Evolutionary conservation across 129 eudicot species (phyloP), one percentile per base, ranked within the genome.

Genomic region (Chrysanthemum seticuspe): DNA sequence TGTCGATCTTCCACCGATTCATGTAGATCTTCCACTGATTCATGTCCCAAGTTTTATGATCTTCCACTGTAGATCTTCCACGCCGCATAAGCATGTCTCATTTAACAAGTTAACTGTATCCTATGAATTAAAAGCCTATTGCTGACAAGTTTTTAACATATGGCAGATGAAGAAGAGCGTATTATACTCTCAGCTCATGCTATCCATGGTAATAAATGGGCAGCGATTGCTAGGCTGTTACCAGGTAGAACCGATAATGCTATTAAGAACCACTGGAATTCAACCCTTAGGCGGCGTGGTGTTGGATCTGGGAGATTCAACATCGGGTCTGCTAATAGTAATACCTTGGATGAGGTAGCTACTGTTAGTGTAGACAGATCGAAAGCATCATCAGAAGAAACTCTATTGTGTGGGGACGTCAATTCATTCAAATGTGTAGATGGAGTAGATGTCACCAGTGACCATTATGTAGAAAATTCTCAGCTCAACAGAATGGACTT

Each of bases 231-330:
- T 49, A 81, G 83, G 62, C 80, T 86, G 25, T 73, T 89, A 58
- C 92, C 86, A 2, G 96, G 96, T 31, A 82, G 92, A 80, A 89
- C 96, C 3, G 96, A 86, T 66, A 89, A 89, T 23, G 86, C 92
- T 10, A 84, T 89, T 14, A 89, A 86, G 78, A 84, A 89, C 73
- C 96, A 89, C 78, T 89, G 92, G 92, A 86, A 89, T 76, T 86
- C 96, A 25, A 82, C 96, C 13, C 81, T 89, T 13, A 78, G 91
- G 58, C 82, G 89, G 1, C 81, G 83, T 3, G 76, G 86, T 67
- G 15, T 80, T 31, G 83, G 76, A 34, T 73, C 52, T 60, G 74
- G 74, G 13, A 82, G 76, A n/a, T 75, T 71, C 31, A 80, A 67
- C 67, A 51, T 66, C 59, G 85, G 82, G 18, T 65, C 82, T 48